Base-by-base conservation (phyloP, 106 monocot species). In the Dendrobium nobile region DNA sequence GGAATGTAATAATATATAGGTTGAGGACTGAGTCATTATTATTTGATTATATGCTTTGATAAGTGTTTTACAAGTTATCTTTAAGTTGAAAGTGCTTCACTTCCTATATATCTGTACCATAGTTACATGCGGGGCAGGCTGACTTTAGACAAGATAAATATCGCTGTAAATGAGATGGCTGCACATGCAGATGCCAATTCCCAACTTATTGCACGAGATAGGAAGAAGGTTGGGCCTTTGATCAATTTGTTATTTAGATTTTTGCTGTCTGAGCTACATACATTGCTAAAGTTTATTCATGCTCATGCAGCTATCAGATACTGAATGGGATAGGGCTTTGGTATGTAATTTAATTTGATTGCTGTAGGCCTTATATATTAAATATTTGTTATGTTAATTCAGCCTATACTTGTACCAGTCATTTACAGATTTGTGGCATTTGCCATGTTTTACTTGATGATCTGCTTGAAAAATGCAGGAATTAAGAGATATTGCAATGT, bases 101-200 rank as follows among this genome's bases (percentile, higher is more conserved):
- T 70, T 5, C 31, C 27, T 0, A 11, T 70, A 37, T 27, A 15
- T 70, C 33, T 70, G 9, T 70, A 15, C 27, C 37, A 37, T 70
- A 97, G 97, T 45, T 97, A 97, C 88, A 97, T 97, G 97, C 87
- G 92, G 78, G 94, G 94, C 58, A 92, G 94, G 79, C 88, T 98
- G 40, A 94, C 94, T 72, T 37, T 91, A 9, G 92, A 98, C 26
- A 98, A 98, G 87, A 84, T 98, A 74, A 98, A 98, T 77, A 89
- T 95, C 81, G 97, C 97, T 37, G 87, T 98, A 41, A 95, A 91
- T 84, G 94, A 95, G 51, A 81, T 98, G 59, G 94, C 89, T 73
- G 75, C 87, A 65, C 84, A 92, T 85, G 97, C 97, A 78, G 92
- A 98, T 89, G 75, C 89, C 31, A 92, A 88, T 84, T 83, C 83